Base-by-base conservation (phyloP, 1,284 basidiomycete genomes). In the Puccinia horiana region DNA sequence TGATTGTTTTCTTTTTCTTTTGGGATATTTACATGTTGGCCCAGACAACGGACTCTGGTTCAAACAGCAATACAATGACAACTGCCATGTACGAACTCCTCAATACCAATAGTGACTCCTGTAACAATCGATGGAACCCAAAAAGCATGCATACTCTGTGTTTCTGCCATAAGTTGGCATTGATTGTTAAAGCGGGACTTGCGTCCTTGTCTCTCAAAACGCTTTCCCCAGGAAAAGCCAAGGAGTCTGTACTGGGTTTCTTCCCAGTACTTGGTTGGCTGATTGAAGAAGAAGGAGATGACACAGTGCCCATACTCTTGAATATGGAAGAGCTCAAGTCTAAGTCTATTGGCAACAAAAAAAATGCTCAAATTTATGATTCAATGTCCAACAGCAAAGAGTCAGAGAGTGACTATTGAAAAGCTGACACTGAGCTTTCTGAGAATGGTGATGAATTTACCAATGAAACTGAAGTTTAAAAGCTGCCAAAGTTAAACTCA, bases 11-110 rank as follows among this genome's bases (percentile, higher is more conserved):
- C n/a, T n/a, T n/a, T n/a, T n/a, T n/a, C n/a, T n/a, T n/a, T n/a
- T n/a, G n/a, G n/a, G n/a, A n/a, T n/a, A n/a, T n/a, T n/a, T n/a
- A n/a, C n/a, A n/a, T 58, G 56, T 23, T 58, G 29, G 56, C 56
- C 29, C 56, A 58, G 56, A 58, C 56, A 8, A 58, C 56, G 9
- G 56, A 58, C 23, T 58, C 56, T 11, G 56, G 56, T 9, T 8
- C 29, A 23, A 58, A 58, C 56, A 58, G n/a, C 56, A 58, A 58
- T 58, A 58, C 56, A 58, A 58, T 63, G 61, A 26, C 61, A 11
- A 63, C 5, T 32, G 61, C 26, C 14, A 63, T 63, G 61, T 16
- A 54, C 20, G 52, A 12, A 12, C 23, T 54, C 5, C 52, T 54
- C 5, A 54, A 54, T 23, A 18, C 8, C 52, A 54, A 54, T n/a